Percentiles rank a stretch among this genome's conserved stretches.
These are phyloP conservation scores for Cenchrus purpureus DNA, from an alignment of 176 grass and related monocot genomes.

Conservation along the genomic window DNA sequence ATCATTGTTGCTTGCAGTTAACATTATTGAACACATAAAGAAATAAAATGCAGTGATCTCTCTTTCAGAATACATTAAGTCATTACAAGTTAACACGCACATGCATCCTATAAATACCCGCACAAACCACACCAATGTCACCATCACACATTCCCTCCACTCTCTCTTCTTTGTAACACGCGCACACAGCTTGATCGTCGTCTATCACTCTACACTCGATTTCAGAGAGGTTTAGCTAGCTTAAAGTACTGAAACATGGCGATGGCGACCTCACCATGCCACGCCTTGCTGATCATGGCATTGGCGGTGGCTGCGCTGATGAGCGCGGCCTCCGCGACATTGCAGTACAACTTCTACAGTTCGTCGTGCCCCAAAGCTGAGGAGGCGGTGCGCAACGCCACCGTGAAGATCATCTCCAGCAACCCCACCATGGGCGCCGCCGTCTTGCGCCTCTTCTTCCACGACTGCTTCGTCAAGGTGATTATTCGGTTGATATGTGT, in stretches of 20 bases:
- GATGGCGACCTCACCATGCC: not conserved
- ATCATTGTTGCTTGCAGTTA: not conserved
- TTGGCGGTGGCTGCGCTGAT: not conserved
- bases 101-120: not conserved
- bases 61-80: too few relatives aligned
- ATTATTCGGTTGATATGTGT: not conserved
- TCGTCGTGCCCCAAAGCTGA: not conserved
- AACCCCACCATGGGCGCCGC: slow-evolving; percentile 18
- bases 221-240: not conserved
- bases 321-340: not conserved
- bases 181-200: not conserved
- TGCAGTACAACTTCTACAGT: slow-evolving; percentile 16
- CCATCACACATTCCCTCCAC: not conserved
- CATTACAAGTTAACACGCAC: not conserved
- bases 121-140: not conserved
- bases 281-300: not conserved
- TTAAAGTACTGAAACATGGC: not conserved
- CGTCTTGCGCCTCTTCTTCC: slow-evolving; percentile 4
- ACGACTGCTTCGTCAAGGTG: slow-evolving; percentile 13
- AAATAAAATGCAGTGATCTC: not conserved
- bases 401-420: not conserved
- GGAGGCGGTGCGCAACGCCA: not conserved
- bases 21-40: not conserved
- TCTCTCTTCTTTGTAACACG: not conserved
- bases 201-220: not conserved